Conservation (phyloP, 2,329 filamentous ascomycete species). For the Pestalotiopsis sp. region DNA sequence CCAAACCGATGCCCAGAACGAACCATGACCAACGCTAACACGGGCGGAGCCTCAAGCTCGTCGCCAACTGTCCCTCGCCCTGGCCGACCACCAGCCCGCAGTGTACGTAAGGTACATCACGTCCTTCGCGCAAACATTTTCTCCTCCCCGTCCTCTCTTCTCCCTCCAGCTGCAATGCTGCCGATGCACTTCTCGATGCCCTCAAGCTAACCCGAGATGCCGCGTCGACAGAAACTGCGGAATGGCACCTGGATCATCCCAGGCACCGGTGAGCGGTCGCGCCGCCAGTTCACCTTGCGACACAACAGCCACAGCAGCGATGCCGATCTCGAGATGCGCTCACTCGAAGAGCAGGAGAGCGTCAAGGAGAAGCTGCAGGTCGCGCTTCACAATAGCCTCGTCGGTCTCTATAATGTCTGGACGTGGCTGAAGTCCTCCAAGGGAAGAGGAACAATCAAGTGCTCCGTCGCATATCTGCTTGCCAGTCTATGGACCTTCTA, state of each 20-base stretch:
- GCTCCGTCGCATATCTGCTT: constrained; percentile 84
- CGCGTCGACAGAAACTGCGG: constrained; percentile 67
- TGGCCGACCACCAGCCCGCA: constrained; percentile 14
- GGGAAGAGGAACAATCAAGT: constrained; percentile 84
- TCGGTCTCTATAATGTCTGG: constrained; percentile 44
- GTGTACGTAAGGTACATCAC: constrained; percentile 10
- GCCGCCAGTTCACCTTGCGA: constrained; percentile 77
- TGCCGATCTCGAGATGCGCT: constrained; percentile 33
- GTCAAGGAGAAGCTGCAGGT: constrained; percentile 36
- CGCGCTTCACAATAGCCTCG: constrained; percentile 37
- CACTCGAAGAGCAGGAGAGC: constrained; percentile 36
- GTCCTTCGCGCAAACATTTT: background rate
- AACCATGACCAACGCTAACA: constrained; percentile 8
- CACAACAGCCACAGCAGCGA: constrained; percentile 40
- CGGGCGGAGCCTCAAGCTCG: constrained; percentile 14
- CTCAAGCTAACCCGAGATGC: constrained; percentile 46
- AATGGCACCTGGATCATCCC: constrained; percentile 89
- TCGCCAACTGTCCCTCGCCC: constrained; percentile 11
- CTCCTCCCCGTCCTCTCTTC: background rate
- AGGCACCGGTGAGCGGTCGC: constrained; percentile 80
- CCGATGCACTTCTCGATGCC: constrained; percentile 9
- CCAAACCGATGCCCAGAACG: constrained; percentile 2
- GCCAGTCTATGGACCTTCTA: constrained; percentile 87
- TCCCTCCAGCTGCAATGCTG: constrained; percentile 9
- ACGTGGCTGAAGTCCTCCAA: constrained; percentile 70